phyloP scores from a whole-genome alignment of 2,329 filamentous ascomycete species.

The Aspergillus sp. region DNA sequence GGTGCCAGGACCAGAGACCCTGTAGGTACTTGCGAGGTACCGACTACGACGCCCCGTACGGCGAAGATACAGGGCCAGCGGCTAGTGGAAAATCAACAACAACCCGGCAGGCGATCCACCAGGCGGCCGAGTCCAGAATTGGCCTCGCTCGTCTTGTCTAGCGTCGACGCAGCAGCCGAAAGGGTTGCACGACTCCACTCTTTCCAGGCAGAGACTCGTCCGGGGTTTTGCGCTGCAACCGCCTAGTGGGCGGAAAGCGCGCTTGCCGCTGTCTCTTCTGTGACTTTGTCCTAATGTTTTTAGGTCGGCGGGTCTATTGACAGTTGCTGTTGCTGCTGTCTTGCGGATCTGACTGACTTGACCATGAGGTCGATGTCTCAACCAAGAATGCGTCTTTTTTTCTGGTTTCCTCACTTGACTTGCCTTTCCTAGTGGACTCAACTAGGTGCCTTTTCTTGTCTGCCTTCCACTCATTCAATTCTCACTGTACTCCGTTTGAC shows the following conservation, averaged over 20 bases:
- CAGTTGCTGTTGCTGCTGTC: no score
- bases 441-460: constrained; percentile 6
- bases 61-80: background rate
- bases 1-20: background rate
- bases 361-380: background rate
- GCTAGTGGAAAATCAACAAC: background rate
- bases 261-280: constrained; percentile 33
- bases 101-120: constrained; percentile 8
- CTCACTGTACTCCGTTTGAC: background rate
- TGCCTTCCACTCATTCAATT: background rate
- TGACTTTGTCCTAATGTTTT: background rate
- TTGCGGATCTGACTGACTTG: no score
- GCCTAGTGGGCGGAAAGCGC: constrained; percentile 38
- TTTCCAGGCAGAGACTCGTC: constrained; percentile 17
- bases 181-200: constrained; percentile 14
- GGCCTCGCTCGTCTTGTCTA: background rate
- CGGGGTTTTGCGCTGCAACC: constrained; percentile 37
- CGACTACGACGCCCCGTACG: background rate
- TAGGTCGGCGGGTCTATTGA: no score
- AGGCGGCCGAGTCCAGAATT: constrained; percentile 10
- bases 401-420: background rate
- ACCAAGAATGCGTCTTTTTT: constrained; percentile 5
- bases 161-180: background rate
- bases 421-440: background rate
- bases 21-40: constrained; percentile 1